These are phyloP conservation scores for Myxozyma melibiosi DNA, from an alignment of 805 yeast genomes.

Conservation along the genomic window DNA sequence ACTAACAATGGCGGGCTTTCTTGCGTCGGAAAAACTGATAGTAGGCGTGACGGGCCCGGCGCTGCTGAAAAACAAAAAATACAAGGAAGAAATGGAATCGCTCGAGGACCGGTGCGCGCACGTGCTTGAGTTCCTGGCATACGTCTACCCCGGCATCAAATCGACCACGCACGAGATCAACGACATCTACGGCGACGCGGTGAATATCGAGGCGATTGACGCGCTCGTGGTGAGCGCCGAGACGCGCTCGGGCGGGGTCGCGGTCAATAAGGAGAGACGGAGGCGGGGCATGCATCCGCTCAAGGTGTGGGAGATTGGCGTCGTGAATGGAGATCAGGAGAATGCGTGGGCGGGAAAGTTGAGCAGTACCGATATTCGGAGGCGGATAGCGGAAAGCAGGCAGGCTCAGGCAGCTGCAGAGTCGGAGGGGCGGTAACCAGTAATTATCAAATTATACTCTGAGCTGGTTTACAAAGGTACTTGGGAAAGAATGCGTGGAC, in stretches of 20 bases:
- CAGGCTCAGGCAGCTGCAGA: neutral
- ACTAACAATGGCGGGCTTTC: constrained; percentile 68
- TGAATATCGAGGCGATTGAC: constrained; percentile 68
- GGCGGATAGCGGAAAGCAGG: constrained; percentile 4
- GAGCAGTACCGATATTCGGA: constrained; percentile 31
- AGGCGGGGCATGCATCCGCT: constrained; percentile 59
- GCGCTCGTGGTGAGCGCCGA: constrained; percentile 82
- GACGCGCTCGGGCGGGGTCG: constrained; percentile 70
- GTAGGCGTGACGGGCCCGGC: constrained; percentile 83
- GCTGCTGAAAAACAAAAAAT: constrained; percentile 74
- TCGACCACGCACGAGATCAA: constrained; percentile 64
- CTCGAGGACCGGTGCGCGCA: constrained; percentile 53
- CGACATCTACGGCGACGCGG: constrained; percentile 95
- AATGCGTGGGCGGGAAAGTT: constrained; percentile 21
- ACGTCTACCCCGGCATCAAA: constrained; percentile 50
- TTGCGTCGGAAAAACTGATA: constrained; percentile 59
- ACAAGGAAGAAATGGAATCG: constrained; percentile 61
- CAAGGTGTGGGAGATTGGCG: constrained; percentile 51
- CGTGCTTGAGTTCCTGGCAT: constrained; percentile 54
- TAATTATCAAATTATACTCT: too few relatives aligned
- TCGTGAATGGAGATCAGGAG: constrained; percentile 22
- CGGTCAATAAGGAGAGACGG: constrained; percentile 66
- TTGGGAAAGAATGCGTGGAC: too few relatives aligned
- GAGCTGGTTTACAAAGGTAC: too few relatives aligned
- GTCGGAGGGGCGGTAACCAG: neutral